A percentile compares a stretch with the other conserved stretches of the same genome.
Conservation (phyloP, 2,329 filamentous ascomycete genomes). For the Myriosclerotinia curreyana region DNA sequence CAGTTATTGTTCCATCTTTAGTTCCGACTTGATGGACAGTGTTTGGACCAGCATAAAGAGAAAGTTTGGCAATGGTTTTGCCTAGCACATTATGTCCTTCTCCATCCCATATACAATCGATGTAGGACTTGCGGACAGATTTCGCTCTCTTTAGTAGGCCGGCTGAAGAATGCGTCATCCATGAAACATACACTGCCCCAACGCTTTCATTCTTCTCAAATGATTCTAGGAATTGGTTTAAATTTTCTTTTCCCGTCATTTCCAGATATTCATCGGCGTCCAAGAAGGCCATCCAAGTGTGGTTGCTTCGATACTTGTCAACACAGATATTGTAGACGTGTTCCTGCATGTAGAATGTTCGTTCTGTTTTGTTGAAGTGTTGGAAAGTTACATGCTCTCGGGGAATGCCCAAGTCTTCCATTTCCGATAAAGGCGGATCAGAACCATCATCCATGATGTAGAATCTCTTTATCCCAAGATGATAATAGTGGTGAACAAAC, state of each 20-base stretch:
- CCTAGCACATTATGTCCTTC: constrained; percentile 36
- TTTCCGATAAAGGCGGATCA: constrained; percentile 28
- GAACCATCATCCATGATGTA: constrained; percentile 38
- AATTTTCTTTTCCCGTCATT: constrained; percentile 30
- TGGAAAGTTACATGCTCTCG: constrained; percentile 29
- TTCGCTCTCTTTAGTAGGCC: constrained; percentile 34
- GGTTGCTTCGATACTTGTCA: constrained; percentile 30
- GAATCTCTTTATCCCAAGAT: constrained; percentile 33
- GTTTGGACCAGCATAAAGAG: constrained; percentile 22
- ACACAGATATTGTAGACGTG: constrained; percentile 31
- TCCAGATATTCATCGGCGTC: constrained; percentile 40
- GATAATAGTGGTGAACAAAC: constrained; percentile 36
- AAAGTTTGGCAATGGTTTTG: constrained; percentile 37
- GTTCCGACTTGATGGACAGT: constrained; percentile 30
- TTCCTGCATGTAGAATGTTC: constrained; percentile 24
- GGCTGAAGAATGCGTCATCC: constrained; percentile 39
- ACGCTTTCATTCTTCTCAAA: constrained; percentile 31
- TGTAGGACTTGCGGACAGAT: constrained; percentile 36
- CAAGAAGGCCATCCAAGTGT: constrained; percentile 41
- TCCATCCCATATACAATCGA: constrained; percentile 37
- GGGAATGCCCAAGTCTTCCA: constrained; percentile 29
- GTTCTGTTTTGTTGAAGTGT: constrained; percentile 26
- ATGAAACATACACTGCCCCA: constrained; percentile 39
- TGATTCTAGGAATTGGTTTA: constrained; percentile 35
- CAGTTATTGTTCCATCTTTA: constrained; percentile 27